These are phyloP conservation scores for Tricholomella constricta DNA, from an alignment of 768 basidiomycete genomes.

Conservation along the genomic window DNA sequence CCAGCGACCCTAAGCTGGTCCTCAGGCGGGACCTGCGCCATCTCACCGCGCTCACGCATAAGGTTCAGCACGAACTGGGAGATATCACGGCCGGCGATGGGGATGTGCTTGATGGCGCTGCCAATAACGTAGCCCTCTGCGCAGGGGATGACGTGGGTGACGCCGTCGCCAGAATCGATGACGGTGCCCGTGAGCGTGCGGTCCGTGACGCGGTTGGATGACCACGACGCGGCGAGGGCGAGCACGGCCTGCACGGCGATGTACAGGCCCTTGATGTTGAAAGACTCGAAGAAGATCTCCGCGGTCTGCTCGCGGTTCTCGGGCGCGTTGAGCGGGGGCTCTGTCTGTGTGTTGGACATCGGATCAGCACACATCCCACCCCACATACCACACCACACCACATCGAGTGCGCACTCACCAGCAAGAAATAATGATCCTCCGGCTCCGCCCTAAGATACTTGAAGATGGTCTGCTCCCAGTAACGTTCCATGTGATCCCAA, in stretches of 20 bases:
- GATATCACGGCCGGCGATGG: constrained; percentile 97
- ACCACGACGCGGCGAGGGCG: constrained; percentile 97
- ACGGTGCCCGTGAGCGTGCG: constrained; percentile 96
- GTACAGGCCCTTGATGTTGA: constrained; percentile 98
- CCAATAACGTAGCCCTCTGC: constrained; percentile 99
- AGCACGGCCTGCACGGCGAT: constrained; percentile 99
- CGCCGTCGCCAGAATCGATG: constrained; percentile 98
- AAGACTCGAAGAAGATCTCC: constrained; percentile 99
- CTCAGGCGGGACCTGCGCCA: constrained; percentile 87
- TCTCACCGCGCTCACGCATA: constrained; percentile 94
- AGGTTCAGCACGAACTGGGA: constrained; percentile 95
- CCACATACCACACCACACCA: neutral
- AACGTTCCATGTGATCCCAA: constrained; percentile 98
- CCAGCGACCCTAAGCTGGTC: constrained; percentile 91
- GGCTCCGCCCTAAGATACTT: constrained; percentile 98
- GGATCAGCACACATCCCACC: neutral
- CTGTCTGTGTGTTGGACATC: constrained; percentile 62
- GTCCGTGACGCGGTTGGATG: constrained; percentile 85
- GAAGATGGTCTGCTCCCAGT: constrained; percentile 99
- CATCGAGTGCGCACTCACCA: constrained; percentile 57
- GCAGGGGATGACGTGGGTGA: constrained; percentile 95
- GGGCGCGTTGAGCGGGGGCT: constrained; percentile 96
- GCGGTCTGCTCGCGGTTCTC: constrained; percentile 99
- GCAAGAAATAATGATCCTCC: constrained; percentile 96
- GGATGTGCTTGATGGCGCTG: constrained; percentile 98